These are phyloP conservation scores for Curvularia hawaiiensis DNA, from an alignment of 2,329 filamentous ascomycete species.

Conservation along the genomic window DNA sequence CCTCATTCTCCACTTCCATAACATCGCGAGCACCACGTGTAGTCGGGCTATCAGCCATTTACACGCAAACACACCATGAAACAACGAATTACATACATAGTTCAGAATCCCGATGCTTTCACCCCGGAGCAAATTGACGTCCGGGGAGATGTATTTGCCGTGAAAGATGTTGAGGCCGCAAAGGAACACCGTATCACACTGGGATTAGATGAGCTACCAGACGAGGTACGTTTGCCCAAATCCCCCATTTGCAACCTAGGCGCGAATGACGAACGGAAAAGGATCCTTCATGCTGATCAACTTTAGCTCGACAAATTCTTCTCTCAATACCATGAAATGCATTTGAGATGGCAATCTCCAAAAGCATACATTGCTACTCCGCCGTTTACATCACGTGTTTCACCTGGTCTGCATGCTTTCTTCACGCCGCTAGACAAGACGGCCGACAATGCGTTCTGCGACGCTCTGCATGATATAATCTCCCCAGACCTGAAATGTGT, in stretches of 20 bases:
- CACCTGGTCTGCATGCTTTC: conserved; percentile 82
- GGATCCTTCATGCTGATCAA: background rate
- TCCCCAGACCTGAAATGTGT: conserved; percentile 61
- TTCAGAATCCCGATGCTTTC: conserved; percentile 69
- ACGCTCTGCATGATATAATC: conserved; percentile 63
- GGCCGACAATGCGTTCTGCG: conserved; percentile 55
- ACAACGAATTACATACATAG: conserved; percentile 75
- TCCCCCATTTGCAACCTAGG: too few species aligned
- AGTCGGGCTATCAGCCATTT: background rate
- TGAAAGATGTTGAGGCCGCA: conserved; percentile 67
- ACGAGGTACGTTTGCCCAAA: conserved; percentile 55
- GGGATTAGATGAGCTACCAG: conserved; percentile 73
- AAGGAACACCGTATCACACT: conserved; percentile 83
- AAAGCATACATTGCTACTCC: conserved; percentile 62
- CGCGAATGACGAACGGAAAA: too few species aligned
- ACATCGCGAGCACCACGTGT: conserved; percentile 12
- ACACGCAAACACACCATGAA: conserved; percentile 57
- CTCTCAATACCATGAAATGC: conserved; percentile 70
- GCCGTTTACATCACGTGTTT: conserved; percentile 75
- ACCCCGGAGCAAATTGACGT: conserved; percentile 69
- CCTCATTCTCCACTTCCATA: background rate
- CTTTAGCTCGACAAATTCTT: conserved; percentile 66
- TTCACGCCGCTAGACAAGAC: conserved; percentile 64
- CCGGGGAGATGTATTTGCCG: conserved; percentile 52
- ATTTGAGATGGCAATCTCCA: conserved; percentile 77